Conservation (phyloP, 148 eudicot species). For the Nyssa sinensis region DNA sequence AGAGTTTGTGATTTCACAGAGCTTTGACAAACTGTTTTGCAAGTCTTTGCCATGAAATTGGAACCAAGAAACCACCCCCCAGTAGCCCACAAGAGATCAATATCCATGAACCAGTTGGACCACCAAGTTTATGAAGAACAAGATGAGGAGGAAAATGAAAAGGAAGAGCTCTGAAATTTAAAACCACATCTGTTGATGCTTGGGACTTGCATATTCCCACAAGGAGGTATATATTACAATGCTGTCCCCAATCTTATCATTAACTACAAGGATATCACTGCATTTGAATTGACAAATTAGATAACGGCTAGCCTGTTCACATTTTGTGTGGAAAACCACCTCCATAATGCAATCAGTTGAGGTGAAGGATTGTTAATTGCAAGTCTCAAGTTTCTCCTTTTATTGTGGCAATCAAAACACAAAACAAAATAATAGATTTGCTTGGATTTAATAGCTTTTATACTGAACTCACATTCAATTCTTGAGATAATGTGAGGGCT, state of each 20-base stretch:
- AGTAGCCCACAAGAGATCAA: constrained; percentile 33
- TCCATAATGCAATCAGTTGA: no score
- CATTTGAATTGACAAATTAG: neutral
- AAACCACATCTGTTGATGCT: constrained; percentile 12
- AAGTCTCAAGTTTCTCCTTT: no score
- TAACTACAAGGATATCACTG: neutral
- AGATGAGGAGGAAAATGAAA: neutral
- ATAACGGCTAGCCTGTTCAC: neutral
- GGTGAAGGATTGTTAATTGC: no score
- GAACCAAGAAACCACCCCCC: constrained; percentile 32
- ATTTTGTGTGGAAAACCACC: neutral
- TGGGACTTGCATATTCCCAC: neutral
- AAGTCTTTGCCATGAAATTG: constrained; percentile 27
- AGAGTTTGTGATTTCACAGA: neutral
- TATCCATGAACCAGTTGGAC: constrained; percentile 44
- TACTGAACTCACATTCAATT: no score
- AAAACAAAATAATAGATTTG: no score
- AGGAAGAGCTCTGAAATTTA: neutral
- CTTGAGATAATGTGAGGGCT: no score
- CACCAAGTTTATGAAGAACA: constrained; percentile 8
- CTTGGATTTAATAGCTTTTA: no score
- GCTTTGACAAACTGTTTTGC: constrained; percentile 5
- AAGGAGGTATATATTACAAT: constrained; percentile 3
- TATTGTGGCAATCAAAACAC: no score
- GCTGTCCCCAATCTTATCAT: constrained; percentile 6